These are phyloP conservation scores for Aspergillus sp. DNA, from an alignment of 2,329 filamentous ascomycete species.

Conservation along the genomic window DNA sequence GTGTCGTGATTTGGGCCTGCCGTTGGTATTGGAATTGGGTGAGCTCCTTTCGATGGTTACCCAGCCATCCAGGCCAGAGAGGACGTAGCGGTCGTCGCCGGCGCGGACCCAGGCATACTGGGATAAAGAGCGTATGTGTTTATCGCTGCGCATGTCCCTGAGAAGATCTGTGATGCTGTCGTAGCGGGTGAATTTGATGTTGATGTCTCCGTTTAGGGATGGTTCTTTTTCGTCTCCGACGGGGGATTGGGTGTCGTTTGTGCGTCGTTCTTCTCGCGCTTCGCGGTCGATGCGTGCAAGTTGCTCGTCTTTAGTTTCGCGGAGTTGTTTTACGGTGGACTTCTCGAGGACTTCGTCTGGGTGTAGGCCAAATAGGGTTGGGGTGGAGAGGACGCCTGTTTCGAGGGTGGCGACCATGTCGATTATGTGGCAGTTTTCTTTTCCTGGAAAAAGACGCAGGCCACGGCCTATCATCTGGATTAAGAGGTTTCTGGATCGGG, in stretches of 20 bases:
- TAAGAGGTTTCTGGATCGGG: constrained; percentile 83
- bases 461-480: constrained; percentile 97
- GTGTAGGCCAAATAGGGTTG: constrained; percentile 88
- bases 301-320: constrained; percentile 5
- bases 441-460: constrained; percentile 73
- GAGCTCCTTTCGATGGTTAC: constrained; percentile 42
- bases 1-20: constrained; percentile 24
- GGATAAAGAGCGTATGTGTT: constrained; percentile 70
- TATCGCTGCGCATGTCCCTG: constrained; percentile 69
- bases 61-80: constrained; percentile 60
- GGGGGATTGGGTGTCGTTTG: background rate
- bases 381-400: constrained; percentile 80
- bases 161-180: constrained; percentile 87
- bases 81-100: constrained; percentile 61
- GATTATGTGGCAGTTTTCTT: constrained; percentile 86
- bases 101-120: constrained; percentile 76
- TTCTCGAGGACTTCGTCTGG: constrained; percentile 67
- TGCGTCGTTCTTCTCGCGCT: background rate
- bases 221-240: constrained; percentile 14
- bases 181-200: constrained; percentile 80
- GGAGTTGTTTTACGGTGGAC: constrained; percentile 58
- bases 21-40: constrained; percentile 16
- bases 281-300: background rate
- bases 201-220: constrained; percentile 29
- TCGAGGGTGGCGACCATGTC: constrained; percentile 87